Evolutionary conservation across 768 basidiomycete genomes (phyloP), one percentile per base, ranked within the genome.

Genomic region (Termitomyces sp.): DNA sequence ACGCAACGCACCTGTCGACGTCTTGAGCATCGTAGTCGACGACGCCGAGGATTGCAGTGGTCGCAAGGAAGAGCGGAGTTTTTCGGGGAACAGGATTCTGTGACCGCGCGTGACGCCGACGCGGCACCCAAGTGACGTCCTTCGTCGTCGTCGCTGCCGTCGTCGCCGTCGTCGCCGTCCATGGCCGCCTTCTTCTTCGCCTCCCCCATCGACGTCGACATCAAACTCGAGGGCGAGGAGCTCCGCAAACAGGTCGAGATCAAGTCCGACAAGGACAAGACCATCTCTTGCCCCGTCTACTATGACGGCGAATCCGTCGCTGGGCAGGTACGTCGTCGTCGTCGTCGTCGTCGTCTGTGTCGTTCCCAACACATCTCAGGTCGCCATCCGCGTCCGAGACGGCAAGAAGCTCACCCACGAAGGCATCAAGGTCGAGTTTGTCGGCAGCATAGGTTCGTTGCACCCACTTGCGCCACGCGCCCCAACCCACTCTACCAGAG

Each of bases 401-500:
- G 96, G 96, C 23, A 98, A 97, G 85, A 93, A 89, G 72, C 79
- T 96, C 61, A 81, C 88, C 20, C 97, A 98, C 69, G 95, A 98
- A 36, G 96, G 96, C 3, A 95, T 99, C 71, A 95, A 98, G 74
- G 91, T 99, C 47, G 95, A 98, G 75, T 95, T 99, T 68, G 89
- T 95, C 30, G 95, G 97, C 33, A 93, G 88, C 67, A 98, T 98
- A 68, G 96, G 96, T 89, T 63, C 44, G 88, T 73, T 30, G 26
- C 8, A 40, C 38, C 10, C 7, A 35, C 46, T 54, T 30, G 18
- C 38, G 20, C 30, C 32, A 50, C 12, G 41, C n/a, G 47, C 14
- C 57, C 56, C 46, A 35, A 14, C n/a, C 30, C 43, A 30, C 55
- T 47, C 47, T 40, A 30, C 63, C 14, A 89, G 89, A 92, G 68